These are phyloP conservation scores for barley (Hordeum vulgare) DNA, from an alignment of 176 grass and related monocot genomes.

Conservation along the genomic window MorexV3_pseudomolecules_assembly NC_058524.1:136002172-136002671, in stretches of 20 bases:
- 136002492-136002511: not conserved
- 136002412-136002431: not conserved
- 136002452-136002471: not conserved
- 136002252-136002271: not conserved
- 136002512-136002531: not conserved
- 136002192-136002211: constrained; percentile 91
- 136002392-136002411: not conserved
- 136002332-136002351: no score
- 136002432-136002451: not conserved
- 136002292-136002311: no score
- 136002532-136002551: not conserved
- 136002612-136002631: not conserved
- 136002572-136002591: not conserved
- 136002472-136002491: not conserved
- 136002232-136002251: constrained; percentile 85
- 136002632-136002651: not conserved
- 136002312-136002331: no score
- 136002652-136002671: not conserved
- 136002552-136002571: not conserved
- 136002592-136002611: not conserved
- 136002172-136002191: constrained; percentile 97
- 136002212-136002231: constrained; percentile 86
- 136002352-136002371: not conserved
- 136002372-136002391: not conserved
- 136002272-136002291: no score